These are phyloP conservation scores for Apostasia ramifera DNA, from an alignment of 106 monocot species.

Conservation along the genomic window DNA sequence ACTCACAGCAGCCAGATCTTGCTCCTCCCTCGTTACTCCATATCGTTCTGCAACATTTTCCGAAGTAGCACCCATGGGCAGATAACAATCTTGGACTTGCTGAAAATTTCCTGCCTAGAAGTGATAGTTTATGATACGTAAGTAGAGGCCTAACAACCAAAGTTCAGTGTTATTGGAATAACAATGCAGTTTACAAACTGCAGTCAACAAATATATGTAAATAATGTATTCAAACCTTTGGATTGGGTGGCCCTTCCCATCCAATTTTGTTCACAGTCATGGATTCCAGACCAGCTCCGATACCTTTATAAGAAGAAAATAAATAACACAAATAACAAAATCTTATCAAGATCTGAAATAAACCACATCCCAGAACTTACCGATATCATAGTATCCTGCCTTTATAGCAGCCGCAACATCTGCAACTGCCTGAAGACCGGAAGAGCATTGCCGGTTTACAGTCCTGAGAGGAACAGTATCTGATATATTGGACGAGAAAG, in stretches of 20 bases:
- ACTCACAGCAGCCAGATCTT: conserved; percentile 79
- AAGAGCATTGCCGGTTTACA: conserved; percentile 78
- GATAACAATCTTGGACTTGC: conserved; percentile 76
- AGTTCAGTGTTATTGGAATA: not conserved
- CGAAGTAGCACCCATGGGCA: conserved; percentile 85
- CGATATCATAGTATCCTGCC: conserved; percentile 61
- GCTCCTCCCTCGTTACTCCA: conserved; percentile 74
- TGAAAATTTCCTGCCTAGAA: conserved; percentile 36
- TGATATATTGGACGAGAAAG: conserved; percentile 14
- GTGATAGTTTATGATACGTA: not conserved
- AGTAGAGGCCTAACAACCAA: not conserved
- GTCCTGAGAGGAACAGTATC: conserved; percentile 69
- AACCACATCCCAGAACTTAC: conserved; percentile 8
- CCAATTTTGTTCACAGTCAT: conserved; percentile 38
- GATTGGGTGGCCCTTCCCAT: conserved; percentile 33
- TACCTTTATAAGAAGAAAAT: conserved; percentile 23
- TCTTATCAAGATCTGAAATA: not conserved
- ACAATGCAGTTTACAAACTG: not conserved
- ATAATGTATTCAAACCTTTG: conserved; percentile 35
- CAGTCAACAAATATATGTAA: not conserved
- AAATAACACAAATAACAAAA: not conserved
- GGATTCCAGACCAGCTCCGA: conserved; percentile 72
- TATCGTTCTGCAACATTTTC: conserved; percentile 81
- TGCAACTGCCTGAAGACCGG: conserved; percentile 83
- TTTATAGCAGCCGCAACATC: conserved; percentile 72